Evolutionary conservation across 495 filamentous ascomycete species (phyloP).

Genomic region (Aspergillus cavernicola): DNA sequence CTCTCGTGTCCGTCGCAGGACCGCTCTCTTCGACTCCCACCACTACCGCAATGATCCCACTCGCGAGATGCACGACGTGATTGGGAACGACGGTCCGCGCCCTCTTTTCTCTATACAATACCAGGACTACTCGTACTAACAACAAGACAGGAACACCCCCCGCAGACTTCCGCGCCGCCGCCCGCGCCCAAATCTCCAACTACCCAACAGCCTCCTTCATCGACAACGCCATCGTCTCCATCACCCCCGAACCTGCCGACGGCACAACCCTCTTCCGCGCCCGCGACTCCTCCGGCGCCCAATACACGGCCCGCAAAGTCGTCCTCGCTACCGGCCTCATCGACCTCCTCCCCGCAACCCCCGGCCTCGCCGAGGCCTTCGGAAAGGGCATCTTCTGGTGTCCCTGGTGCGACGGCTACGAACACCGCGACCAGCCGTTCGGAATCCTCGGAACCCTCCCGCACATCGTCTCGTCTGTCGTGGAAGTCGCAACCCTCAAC

Average conservation of each 20-base stretch:
- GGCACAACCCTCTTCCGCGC: conserved; percentile 45
- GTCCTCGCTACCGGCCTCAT: conserved; percentile 53
- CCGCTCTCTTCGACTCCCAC: conserved; percentile 52
- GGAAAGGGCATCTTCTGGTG: conserved; percentile 60
- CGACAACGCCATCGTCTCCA: conserved; percentile 48
- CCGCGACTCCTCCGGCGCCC: conserved; percentile 25
- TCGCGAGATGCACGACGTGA: conserved; percentile 55
- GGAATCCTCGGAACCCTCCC: conserved; percentile 45
- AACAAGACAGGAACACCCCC: conserved; percentile 45
- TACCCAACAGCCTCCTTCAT: conserved; percentile 46
- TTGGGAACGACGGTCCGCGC: conserved; percentile 51
- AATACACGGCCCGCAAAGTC: conserved; percentile 46
- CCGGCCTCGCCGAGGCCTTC: conserved; percentile 48
- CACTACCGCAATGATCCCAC: conserved; percentile 55
- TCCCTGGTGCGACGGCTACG: conserved; percentile 59
- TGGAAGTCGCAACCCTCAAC: conserved; percentile 48
- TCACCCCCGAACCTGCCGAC: conserved; percentile 27
- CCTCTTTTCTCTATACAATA: background rate
- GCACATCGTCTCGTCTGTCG: conserved; percentile 39
- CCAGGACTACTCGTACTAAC: background rate
- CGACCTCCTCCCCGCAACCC: conserved; percentile 51
- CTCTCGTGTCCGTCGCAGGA: conserved; percentile 48
- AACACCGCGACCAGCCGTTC: conserved; percentile 53
- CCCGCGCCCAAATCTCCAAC: conserved; percentile 47
- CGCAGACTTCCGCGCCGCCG: conserved; percentile 46